Evolutionary conservation across 2,329 filamentous ascomycete species (phyloP).

Genomic region (Clonostachys rosea): DNA sequence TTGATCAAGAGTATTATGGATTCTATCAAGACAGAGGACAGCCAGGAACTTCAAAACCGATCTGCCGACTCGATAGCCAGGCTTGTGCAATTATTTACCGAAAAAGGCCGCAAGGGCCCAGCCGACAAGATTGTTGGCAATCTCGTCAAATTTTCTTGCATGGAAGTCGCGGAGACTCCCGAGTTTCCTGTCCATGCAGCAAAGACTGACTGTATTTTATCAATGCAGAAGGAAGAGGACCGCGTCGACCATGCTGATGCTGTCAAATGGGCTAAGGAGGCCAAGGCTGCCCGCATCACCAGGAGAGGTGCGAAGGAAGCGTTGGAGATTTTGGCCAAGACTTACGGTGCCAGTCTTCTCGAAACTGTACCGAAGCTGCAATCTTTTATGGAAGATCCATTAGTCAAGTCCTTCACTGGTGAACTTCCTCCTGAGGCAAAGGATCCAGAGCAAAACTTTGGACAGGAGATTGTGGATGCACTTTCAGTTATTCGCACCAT

Average conservation of each 20-base stretch:
- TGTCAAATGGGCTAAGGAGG: slow-evolving; percentile 83
- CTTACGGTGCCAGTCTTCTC: slow-evolving; percentile 74
- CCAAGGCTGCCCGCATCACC: slow-evolving; percentile 83
- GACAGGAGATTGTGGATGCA: slow-evolving; percentile 90
- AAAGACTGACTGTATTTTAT: slow-evolving; percentile 78
- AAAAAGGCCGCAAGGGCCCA: slow-evolving; percentile 73
- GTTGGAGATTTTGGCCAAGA: slow-evolving; percentile 77
- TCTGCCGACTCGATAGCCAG: slow-evolving; percentile 81
- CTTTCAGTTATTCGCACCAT: slow-evolving; percentile 90
- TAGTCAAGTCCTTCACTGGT: slow-evolving; percentile 68
- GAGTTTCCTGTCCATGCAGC: slow-evolving; percentile 83
- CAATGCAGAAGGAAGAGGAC: slow-evolving; percentile 95
- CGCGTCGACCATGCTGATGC: slow-evolving; percentile 88
- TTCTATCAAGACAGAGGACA: slow-evolving; percentile 93
- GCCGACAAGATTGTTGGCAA: slow-evolving; percentile 96
- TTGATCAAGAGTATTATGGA: slow-evolving; percentile 99
- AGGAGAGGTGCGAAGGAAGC: slow-evolving; percentile 92
- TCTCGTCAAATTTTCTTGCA: slow-evolving; percentile 93
- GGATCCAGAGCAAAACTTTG: slow-evolving; percentile 69
- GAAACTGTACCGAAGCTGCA: slow-evolving; percentile 80
- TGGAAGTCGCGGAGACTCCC: slow-evolving; percentile 95
- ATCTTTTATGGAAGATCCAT: slow-evolving; percentile 74
- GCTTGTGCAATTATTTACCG: slow-evolving; percentile 82
- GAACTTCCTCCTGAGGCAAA: slow-evolving; percentile 69
- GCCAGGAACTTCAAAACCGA: slow-evolving; percentile 78